Conservation (phyloP, 306 rosid species). For the Morella rubra region DNA sequence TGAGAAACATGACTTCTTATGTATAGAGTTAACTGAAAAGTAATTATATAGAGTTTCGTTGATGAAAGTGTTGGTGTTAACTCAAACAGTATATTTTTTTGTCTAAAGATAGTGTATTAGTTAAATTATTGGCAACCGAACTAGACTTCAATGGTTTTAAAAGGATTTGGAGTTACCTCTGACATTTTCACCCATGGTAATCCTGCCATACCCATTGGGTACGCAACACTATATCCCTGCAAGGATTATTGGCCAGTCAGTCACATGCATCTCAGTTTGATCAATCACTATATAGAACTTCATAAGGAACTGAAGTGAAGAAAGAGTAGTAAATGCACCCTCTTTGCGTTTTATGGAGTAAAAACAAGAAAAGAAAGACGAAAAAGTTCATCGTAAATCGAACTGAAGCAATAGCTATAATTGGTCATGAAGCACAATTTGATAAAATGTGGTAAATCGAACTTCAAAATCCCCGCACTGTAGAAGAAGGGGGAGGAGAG, state of each 20-base stretch:
- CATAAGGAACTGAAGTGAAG: not conserved
- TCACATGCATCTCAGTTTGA: not conserved
- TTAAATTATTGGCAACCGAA: too few species aligned
- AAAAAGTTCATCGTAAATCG: too few species aligned
- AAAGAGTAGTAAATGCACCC: not conserved
- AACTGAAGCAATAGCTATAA: not conserved
- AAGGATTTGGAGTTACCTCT: not conserved
- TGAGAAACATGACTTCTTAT: too few species aligned
- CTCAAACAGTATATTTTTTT: not conserved
- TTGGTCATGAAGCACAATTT: not conserved
- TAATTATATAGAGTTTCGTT: too few species aligned
- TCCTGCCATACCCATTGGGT: slow-evolving; percentile 3
- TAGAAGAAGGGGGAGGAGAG: not conserved
- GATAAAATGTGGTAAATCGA: not conserved
- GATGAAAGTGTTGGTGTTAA: too few species aligned
- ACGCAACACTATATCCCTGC: not conserved
- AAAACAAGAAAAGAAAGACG: not conserved
- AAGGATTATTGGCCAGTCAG: not conserved
- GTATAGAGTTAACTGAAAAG: too few species aligned
- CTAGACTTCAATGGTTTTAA: not conserved
- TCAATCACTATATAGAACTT: not conserved
- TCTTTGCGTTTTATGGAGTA: not conserved
- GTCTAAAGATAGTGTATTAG: not conserved
- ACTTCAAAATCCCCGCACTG: not conserved
- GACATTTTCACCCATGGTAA: slow-evolving; percentile 13